These are phyloP conservation scores for Nicotiana paniculata DNA, from an alignment of 257 asterid genomes.

Conservation along the genomic window DNA sequence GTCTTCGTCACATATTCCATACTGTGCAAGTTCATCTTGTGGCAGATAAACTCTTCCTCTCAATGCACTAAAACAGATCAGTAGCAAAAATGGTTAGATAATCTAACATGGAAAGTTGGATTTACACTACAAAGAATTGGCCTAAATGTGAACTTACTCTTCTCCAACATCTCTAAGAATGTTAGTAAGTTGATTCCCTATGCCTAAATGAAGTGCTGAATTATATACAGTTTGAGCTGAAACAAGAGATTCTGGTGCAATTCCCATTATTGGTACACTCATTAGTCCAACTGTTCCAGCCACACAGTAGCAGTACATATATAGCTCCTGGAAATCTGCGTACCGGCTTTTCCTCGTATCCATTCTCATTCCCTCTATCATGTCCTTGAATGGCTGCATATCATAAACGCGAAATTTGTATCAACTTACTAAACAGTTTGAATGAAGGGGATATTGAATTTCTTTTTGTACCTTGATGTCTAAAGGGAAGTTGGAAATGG, in stretches of 20 bases:
- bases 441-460: no score
- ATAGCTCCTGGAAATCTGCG: conserved; percentile 56
- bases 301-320: conserved; percentile 65
- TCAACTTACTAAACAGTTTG: not conserved
- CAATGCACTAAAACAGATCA: conserved; percentile 35
- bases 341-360: conserved; percentile 58
- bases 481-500: conserved; percentile 56
- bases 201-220: conserved; percentile 58
- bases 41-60: conserved; percentile 89
- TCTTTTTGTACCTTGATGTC: conserved; percentile 51
- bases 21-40: conserved; percentile 63
- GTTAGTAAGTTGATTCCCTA: conserved; percentile 74
- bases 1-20: conserved; percentile 53
- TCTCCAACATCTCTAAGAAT: conserved; percentile 85
- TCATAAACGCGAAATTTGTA: not conserved
- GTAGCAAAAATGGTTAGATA: not conserved
- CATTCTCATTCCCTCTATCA: conserved; percentile 94
- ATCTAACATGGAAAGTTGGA: not conserved
- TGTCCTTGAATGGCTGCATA: conserved; percentile 69
- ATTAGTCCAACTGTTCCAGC: conserved; percentile 84
- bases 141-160: conserved; percentile 38
- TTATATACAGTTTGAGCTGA: conserved; percentile 49
- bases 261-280: conserved; percentile 90
- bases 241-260: conserved; percentile 55
- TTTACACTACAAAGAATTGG: not conserved